Base-by-base conservation (phyloP, 2,329 filamentous ascomycete genomes). In the Byssoonygena ceratinophila region DNA sequence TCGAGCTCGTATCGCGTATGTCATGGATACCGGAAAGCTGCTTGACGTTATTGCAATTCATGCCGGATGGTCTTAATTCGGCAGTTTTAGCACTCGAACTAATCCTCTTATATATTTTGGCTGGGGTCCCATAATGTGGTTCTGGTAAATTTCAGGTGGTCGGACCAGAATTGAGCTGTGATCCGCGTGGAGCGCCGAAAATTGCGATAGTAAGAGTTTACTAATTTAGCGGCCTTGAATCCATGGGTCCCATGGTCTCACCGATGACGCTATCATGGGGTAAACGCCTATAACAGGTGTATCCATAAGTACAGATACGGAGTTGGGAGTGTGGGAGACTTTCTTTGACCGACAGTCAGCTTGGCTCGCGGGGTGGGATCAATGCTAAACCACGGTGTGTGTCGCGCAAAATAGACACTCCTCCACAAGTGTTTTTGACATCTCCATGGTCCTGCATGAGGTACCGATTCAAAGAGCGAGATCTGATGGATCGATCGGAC, bases 131-230 rank as follows among this genome's bases (percentile, higher is more conserved):
- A n/a, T n/a, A n/a, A n/a, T n/a, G n/a, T 18, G 34, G 34, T 37
- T 37, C 34, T 16, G 34, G 34, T 37, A 16, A 18, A 37, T 37
- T 37, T 37, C 34, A 37, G 34, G 34, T 4, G n/a, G 39, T 9
- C 5, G 6, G 39, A 25, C 44, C 29, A 18, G 11, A 34, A 32
- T 18, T 32, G 27, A 31, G 46, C 25, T 31, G 8, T 23, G 27
- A 50, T 50, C 25, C 47, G 47, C 47, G 47, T 32, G 36, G 37
- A 43, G 36, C 47, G 47, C 47, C 39, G 18, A 34, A 50, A 50
- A 50, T 27, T 7, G 12, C n/a, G 18, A 2, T 4, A 44, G 6
- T 29, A 6, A 16, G 40, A 29, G 27, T 9, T 9, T 9, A 29
- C 27, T 29, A 29, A 29, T 4, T 23, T 41, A 23, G 39, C 7